phyloP scores from a whole-genome alignment of 2,329 filamentous ascomycete genomes.

The Apiospora sp. region DNA sequence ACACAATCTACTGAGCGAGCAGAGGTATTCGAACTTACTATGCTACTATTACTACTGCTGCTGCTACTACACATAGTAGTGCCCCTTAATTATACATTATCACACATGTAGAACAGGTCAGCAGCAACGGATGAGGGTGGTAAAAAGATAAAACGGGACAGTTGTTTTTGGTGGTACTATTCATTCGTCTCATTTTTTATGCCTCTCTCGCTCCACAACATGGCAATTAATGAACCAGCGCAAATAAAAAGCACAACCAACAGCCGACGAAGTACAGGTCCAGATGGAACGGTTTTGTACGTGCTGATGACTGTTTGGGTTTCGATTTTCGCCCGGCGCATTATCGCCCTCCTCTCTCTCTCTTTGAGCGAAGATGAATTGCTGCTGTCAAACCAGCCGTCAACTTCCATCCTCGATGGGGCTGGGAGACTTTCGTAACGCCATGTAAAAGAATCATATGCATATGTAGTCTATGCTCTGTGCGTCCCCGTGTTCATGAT shows the following conservation, averaged over 20 bases:
- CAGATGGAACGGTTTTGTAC: not conserved
- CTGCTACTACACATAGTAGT: not conserved
- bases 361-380: constrained; percentile 1
- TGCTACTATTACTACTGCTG: not conserved
- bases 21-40: not conserved
- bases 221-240: not conserved
- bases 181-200: constrained; percentile 10
- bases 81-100: not conserved
- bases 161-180: not conserved
- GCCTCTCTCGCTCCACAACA: not conserved
- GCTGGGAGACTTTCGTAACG: not conserved
- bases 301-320: not conserved
- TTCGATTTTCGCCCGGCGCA: constrained; percentile 2
- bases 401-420: not conserved
- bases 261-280: not conserved
- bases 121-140: not conserved
- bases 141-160: not conserved
- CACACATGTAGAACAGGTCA: constrained; percentile 9
- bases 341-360: constrained; percentile 11
- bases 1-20: not conserved
- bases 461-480: constrained; percentile 26
- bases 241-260: not conserved
- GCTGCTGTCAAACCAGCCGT: constrained; percentile 7
- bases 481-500: constrained; percentile 21
- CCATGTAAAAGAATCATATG: constrained; percentile 22